These are phyloP conservation scores for Lipomyces sp. DNA, from an alignment of 805 yeast species.

Conservation along the genomic window DNA sequence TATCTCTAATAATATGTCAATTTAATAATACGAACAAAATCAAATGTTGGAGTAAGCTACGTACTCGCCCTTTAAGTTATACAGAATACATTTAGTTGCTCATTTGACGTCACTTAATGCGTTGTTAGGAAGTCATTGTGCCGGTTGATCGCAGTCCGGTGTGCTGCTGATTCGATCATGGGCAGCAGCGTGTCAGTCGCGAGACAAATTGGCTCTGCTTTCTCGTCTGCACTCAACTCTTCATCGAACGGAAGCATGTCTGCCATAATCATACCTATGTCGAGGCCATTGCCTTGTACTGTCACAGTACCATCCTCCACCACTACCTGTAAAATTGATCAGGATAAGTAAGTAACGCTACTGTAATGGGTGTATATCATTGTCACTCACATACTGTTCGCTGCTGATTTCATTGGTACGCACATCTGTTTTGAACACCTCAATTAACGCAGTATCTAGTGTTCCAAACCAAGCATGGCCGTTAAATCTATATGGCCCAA, in stretches of 20 bases:
- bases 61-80: too few species aligned
- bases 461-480: not conserved
- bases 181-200: not conserved
- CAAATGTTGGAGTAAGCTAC: too few species aligned
- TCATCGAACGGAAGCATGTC: too few species aligned
- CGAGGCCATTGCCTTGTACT: not conserved
- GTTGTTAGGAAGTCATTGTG: not conserved
- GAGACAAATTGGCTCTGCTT: not conserved
- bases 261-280: too few species aligned
- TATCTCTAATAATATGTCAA: too few species aligned
- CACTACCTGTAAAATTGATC: not conserved
- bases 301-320: not conserved
- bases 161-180: not conserved
- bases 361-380: not conserved
- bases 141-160: not conserved
- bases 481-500: not conserved
- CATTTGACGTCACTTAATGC: not conserved
- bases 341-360: not conserved
- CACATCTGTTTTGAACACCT: not conserved
- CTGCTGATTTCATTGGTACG: not conserved
- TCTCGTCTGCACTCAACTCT: too few species aligned
- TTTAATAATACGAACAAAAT: too few species aligned
- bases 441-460: not conserved
- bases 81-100: not conserved
- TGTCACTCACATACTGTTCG: not conserved